Base-by-base conservation (phyloP, 352 stramenopile species). In the Globisporangium polare region DNA sequence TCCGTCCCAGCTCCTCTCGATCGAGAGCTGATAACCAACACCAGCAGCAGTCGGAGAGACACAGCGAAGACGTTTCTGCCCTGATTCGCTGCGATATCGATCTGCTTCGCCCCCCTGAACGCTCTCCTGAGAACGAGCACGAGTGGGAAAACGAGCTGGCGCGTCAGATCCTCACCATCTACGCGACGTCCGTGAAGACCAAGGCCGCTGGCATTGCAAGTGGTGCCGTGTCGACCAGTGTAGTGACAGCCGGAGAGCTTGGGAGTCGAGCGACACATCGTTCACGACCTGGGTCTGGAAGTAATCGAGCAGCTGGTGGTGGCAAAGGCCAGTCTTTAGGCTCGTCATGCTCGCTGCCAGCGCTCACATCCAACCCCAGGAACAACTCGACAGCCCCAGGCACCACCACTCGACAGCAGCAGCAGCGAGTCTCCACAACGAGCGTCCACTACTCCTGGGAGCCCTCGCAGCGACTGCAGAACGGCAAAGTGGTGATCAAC, bases 71-170 rank as follows among this genome's bases (percentile, higher is more conserved):
- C 69, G 55, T 62, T 35, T 22, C 46, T 3, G n/a, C 59, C 22
- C 18, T 31, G 18, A 57, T 41, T n/a, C 42, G 58, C 6, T 86
- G 72, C 35, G 73, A 91, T 15, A 73, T 85, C 8, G 81, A 88
- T 4, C 67, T 92, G 12, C 69, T 92, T 2, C 62, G 73, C 8
- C 80, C 77, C 45, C 77, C 78, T 5, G 60, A 72, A 18, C 70
- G 77, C 62, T 60, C 68, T 22, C 80, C 78, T 37, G 73, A 83
- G 35, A 88, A 88, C 20, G 80, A 89, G 27, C 71, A 81, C n/a
- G 78, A 88, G 57, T 97, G 90, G 90, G 90, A 97, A 62, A 97
- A 97, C 56, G 86, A 96, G 59, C 72, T 97, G 20, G 90, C 90
- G 2, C 83, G 86, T 5, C 88, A 96, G 56, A 97, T 97, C 53